Evolutionary conservation across 1,139 yeast species (phyloP).

Genomic region (Diutina rugosa): DNA sequence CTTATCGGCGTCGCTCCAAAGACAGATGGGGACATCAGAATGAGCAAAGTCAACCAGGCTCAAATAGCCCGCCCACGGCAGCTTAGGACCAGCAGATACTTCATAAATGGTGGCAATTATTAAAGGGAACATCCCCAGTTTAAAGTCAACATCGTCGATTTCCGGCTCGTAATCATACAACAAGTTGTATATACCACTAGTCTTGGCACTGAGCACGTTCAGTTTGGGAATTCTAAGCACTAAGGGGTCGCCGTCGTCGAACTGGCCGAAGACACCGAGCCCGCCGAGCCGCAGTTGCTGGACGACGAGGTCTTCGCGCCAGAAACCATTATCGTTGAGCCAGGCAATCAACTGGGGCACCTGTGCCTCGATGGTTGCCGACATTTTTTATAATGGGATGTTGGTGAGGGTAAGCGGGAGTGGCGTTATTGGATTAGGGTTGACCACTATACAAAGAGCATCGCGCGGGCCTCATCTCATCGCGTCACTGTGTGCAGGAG

Average conservation of each 20-base stretch:
- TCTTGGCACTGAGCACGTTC: constrained; percentile 41
- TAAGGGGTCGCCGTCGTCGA: constrained; percentile 15
- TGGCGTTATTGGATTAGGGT: not conserved
- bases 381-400: not conserved
- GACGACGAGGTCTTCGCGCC: not conserved
- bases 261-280: constrained; percentile 50
- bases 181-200: constrained; percentile 55
- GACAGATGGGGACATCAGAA: constrained; percentile 40
- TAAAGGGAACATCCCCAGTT: constrained; percentile 49
- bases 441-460: not conserved
- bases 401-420: not conserved
- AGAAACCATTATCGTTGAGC: not conserved
- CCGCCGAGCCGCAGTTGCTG: constrained; percentile 34
- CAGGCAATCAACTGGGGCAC: not conserved
- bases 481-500: not conserved
- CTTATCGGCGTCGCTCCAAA: constrained; percentile 48
- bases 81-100: constrained; percentile 27
- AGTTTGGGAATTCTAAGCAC: constrained; percentile 36
- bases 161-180: constrained; percentile 37
- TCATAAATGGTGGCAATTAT: constrained; percentile 68
- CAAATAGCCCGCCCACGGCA: constrained; percentile 72
- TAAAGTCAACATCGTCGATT: constrained; percentile 19
- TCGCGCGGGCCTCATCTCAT: not conserved
- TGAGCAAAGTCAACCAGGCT: constrained; percentile 33
- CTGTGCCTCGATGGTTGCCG: not conserved